phyloP scores from a whole-genome alignment of 2,329 filamentous ascomycete species.

The Aspergillus uvarum region DNA sequence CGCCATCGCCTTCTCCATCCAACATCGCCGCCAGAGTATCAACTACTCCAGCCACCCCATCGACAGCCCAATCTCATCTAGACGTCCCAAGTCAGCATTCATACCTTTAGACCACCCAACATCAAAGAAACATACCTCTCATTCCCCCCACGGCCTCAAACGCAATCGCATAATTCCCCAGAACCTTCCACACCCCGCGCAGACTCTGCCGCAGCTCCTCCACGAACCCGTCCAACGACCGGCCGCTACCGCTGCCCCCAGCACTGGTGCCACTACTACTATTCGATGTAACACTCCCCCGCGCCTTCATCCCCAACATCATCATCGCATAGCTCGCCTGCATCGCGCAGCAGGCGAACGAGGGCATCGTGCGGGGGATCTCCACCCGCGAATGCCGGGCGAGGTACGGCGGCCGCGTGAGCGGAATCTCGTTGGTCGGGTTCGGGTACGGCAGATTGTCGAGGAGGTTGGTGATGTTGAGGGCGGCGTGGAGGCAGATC shows the following conservation, averaged over 20 bases:
- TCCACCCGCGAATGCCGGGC: conserved; percentile 5
- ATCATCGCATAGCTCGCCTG: conserved; percentile 30
- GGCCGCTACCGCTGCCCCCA: neutral
- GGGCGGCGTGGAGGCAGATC: conserved; percentile 28
- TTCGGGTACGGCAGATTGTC: conserved; percentile 27
- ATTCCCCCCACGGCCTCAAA: conserved; percentile 26
- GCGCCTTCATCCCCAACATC: conserved; percentile 26
- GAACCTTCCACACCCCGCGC: conserved; percentile 16
- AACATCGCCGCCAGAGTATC: too few relatives aligned
- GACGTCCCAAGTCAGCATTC: neutral
- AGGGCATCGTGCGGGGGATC: conserved; percentile 29
- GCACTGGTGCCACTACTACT: neutral
- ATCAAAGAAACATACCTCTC: conserved; percentile 14
- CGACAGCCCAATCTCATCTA: conserved; percentile 1
- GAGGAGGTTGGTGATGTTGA: conserved; percentile 28
- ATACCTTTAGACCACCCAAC: neutral
- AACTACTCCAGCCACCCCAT: neutral
- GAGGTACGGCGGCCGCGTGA: conserved; percentile 1
- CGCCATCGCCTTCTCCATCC: too few relatives aligned
- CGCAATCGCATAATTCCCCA: conserved; percentile 24
- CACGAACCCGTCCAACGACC: conserved; percentile 15
- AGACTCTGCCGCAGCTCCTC: conserved; percentile 24
- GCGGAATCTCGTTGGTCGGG: conserved; percentile 11
- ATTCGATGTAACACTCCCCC: conserved; percentile 1
- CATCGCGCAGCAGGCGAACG: conserved; percentile 27